phyloP scores from a whole-genome alignment of 129 eudicot species.

The Centaurea solstitialis region DNA sequence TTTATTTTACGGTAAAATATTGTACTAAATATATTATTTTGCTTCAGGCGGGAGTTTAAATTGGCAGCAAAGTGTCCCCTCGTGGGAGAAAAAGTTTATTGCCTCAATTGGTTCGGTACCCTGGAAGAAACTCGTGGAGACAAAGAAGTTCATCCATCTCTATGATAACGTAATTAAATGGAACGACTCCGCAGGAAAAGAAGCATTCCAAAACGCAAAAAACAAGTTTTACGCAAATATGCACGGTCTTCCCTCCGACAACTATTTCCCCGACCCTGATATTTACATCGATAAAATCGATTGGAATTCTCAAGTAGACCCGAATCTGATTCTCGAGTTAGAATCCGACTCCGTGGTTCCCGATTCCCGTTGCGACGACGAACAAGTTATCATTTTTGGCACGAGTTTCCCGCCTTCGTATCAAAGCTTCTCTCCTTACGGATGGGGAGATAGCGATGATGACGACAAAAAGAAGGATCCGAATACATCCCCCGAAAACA shows the following conservation, averaged over 20 bases:
- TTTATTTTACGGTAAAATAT: neutral
- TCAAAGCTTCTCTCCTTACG: slow-evolving; percentile 38
- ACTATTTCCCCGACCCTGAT: slow-evolving; percentile 59
- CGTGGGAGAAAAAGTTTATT: slow-evolving; percentile 77
- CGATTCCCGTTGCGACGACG: slow-evolving; percentile 17
- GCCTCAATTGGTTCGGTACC: slow-evolving; percentile 53
- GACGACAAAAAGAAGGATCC: slow-evolving; percentile 25
- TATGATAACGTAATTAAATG: slow-evolving; percentile 62
- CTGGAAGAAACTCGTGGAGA: slow-evolving; percentile 58
- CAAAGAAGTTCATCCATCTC: slow-evolving; percentile 49
- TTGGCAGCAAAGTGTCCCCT: slow-evolving; percentile 57
- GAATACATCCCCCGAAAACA: slow-evolving; percentile 13
- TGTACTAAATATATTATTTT: neutral
- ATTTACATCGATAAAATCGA: slow-evolving; percentile 66
- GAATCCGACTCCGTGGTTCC: slow-evolving; percentile 23
- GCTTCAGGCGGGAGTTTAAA: slow-evolving; percentile 40
- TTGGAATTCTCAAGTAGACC: slow-evolving; percentile 59
- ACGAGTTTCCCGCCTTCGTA: slow-evolving; percentile 31
- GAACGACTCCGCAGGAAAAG: slow-evolving; percentile 80
- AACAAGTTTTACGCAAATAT: slow-evolving; percentile 57
- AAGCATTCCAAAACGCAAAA: slow-evolving; percentile 67
- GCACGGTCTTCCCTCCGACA: slow-evolving; percentile 52
- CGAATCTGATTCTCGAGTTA: slow-evolving; percentile 39
- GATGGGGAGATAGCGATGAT: slow-evolving; percentile 66
- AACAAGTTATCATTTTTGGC: slow-evolving; percentile 50